Evolutionary conservation across 768 basidiomycete genomes (phyloP), one percentile per base, ranked within the genome.

Genomic region (Candolleomyces efflorescens): DNA sequence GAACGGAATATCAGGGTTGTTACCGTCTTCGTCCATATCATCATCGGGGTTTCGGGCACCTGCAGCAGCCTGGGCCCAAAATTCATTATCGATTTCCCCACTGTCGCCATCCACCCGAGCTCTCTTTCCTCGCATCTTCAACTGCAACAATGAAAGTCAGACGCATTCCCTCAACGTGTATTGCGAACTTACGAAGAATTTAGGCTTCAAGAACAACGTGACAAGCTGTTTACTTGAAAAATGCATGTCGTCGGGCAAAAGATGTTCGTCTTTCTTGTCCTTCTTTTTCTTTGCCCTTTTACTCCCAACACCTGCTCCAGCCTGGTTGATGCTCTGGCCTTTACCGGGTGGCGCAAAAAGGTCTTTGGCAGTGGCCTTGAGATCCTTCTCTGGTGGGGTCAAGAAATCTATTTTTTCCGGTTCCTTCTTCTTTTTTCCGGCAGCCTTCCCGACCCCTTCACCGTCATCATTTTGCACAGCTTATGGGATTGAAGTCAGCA

Each of bases 61-160:
- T 69, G 91, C 92, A 10, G 94, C 94, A 3, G 92, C 93, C 64
- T 93, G 90, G 0, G 94, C 95, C 97, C 97, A 98, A 77, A 94
- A 98, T 60, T 90, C 86, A 73, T 95, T 94, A 67, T 98, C 96
- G 24, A 96, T 87, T 71, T 97, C 94, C 26, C 90, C 94, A 62
- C 94, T 88, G 26, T 81, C 78, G 56, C 84, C 79, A 56, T 86
- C 83, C 63, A 79, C 73, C 63, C 69, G 65, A 47, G 78, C 83
- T 38, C 79, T 78, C 55, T 85, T 85, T 7, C 91, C 90, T 13
- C 94, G 86, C 93, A 97, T 94, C 67, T 85, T 90, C 38, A 98
- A 73, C 96, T 98, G 39, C 32, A 68, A 7, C 58, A 50, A 22
- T 22, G 13, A 55, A 9, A 23, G 37, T 63, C 32, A 69, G n/a